Evolutionary conservation across 1,284 basidiomycete species (phyloP), one percentile per base, ranked within the genome.

Genomic region (Ceratobasidium sp.): DNA sequence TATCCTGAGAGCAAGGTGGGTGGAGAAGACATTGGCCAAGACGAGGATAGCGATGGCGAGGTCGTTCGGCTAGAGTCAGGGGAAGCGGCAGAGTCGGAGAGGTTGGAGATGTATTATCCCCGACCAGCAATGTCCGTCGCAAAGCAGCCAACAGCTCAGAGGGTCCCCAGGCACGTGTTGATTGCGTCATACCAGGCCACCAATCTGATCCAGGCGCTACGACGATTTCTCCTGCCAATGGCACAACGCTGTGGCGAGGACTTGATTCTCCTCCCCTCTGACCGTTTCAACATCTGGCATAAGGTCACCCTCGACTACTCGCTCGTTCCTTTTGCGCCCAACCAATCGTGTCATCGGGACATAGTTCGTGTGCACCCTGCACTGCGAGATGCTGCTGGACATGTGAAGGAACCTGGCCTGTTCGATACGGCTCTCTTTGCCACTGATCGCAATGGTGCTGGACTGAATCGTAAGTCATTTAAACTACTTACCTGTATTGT

Each of bases 241-340:
- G 21, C 60, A 28, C 40, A 38, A 18, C 33, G 33, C 7, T 3
- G n/a, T 23, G 38, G 11, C 9, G 40, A 62, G 60, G 9, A 40
- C 42, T 23, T 46, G 2, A 1, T 62, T 16, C 11, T 62, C 14
- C 36, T 60, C 42, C 60, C 60, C 23, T 62, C 60, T 46, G 40
- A 62, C 42, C 38, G 9, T n/a, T 62, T 62, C 21, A n/a, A 12
- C 36, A n/a, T 62, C 60, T 62, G 60, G 60, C 60, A 62, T 21
- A 42, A 46, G 21, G 60, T 40, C 25, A 25, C 21, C 14, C 60
- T 62, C 40, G 1, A 28, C 36, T 40, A 62, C 40, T 28, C 38
- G 3, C 60, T 11, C 8, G n/a, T 62, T 14, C 64, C 51, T 18
- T 56, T 56, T 18, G 33, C 64, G n/a, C 64, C n/a, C 4, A 44